Evolutionary conservation across 2,329 filamentous ascomycete species (phyloP).

Genomic region (Neospermospora avenae): DNA sequence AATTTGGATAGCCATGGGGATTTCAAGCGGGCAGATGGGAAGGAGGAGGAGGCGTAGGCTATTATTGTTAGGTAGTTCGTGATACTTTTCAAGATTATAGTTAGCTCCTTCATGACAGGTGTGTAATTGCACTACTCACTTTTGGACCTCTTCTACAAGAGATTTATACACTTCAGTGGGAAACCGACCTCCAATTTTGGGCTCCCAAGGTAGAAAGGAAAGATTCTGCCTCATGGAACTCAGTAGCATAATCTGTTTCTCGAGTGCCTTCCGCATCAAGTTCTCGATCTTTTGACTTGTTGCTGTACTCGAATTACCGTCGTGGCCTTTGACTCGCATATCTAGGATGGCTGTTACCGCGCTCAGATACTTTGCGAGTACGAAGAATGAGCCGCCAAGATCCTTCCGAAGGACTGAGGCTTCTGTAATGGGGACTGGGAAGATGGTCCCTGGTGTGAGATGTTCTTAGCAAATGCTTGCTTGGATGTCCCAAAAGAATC

Average conservation of each 20-base stretch:
- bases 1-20: conserved; percentile 45
- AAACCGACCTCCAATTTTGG: conserved; percentile 67
- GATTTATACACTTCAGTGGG: conserved; percentile 39
- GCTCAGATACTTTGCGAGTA: conserved; percentile 70
- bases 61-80: conserved; percentile 65
- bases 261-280: conserved; percentile 43
- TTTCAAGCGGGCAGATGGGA: conserved; percentile 9
- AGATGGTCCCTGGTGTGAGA: too few species aligned
- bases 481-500: too few species aligned
- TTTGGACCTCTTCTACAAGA: conserved; percentile 20
- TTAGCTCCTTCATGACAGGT: not conserved
- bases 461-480: too few species aligned
- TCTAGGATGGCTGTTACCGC: conserved; percentile 65
- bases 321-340: conserved; percentile 40
- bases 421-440: conserved; percentile 69
- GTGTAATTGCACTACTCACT: conserved; percentile 3
- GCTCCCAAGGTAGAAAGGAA: conserved; percentile 63
- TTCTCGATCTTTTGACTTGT: conserved; percentile 19
- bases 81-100: conserved; percentile 41
- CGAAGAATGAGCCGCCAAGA: conserved; percentile 63
- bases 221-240: conserved; percentile 58
- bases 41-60: conserved; percentile 57
- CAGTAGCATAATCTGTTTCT: conserved; percentile 62
- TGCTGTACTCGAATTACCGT: conserved; percentile 41
- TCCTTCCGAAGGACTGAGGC: conserved; percentile 64